phyloP scores from a whole-genome alignment of 2,329 filamentous ascomycete species.

The Pseudogymnoascus sp. region DNA sequence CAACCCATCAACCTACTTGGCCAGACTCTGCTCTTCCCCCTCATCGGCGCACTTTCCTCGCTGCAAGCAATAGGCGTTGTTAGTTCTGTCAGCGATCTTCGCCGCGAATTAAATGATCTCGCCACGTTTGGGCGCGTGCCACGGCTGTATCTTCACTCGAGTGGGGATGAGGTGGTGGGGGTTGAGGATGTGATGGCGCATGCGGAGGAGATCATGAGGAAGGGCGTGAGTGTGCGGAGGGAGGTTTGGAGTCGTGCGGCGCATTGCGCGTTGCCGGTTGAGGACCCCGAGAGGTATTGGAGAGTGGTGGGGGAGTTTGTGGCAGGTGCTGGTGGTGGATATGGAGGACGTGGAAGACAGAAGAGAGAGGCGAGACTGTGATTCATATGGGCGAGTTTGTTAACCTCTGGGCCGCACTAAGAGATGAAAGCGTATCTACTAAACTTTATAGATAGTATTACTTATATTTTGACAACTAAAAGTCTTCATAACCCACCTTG shows the following conservation, averaged over 20 bases:
- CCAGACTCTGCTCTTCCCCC: constrained; percentile 2
- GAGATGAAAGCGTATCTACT: background rate
- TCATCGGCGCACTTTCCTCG: background rate
- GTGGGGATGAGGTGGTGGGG: background rate
- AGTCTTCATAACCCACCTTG: too few species aligned
- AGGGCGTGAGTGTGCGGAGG: background rate
- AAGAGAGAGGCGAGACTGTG: background rate
- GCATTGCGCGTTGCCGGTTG: background rate
- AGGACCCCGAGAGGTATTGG: background rate
- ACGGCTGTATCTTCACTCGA: background rate
- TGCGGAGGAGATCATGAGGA: background rate
- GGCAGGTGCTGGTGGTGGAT: background rate
- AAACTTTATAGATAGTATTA: background rate
- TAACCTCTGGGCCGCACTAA: background rate
- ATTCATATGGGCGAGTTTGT: background rate
- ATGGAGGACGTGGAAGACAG: background rate
- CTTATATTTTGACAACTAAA: background rate
- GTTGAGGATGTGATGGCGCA: background rate
- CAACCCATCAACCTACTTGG: constrained; percentile 10
- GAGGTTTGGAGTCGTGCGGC: background rate
- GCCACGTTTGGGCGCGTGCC: background rate
- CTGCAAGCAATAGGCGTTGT: constrained; percentile 6
- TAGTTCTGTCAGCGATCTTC: background rate
- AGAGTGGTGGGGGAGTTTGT: background rate
- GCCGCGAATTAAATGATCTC: background rate